A percentile compares a stretch with the other conserved stretches of the same genome.
These are phyloP conservation scores for Acorus gramineus DNA, from an alignment of 106 monocot genomes.

Conservation along the genomic window DNA sequence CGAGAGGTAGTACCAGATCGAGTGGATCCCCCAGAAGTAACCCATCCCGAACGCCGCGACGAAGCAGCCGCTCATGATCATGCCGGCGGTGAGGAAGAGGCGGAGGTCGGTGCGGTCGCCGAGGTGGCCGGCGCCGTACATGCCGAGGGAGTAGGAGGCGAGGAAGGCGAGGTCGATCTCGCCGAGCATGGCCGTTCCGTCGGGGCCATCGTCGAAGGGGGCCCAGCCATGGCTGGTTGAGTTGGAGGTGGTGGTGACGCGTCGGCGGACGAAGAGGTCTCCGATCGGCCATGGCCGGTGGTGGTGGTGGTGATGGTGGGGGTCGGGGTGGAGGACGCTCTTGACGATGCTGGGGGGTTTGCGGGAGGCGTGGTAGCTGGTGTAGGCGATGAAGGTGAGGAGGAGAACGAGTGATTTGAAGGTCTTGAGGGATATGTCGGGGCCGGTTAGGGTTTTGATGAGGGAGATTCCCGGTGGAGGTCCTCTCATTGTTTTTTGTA, in stretches of 20 bases:
- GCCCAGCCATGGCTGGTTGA: conserved; percentile 17
- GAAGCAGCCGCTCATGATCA: conserved; percentile 36
- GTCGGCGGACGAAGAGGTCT: conserved; percentile 4
- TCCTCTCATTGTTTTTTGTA: too few relatives aligned
- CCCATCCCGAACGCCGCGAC: conserved; percentile 38
- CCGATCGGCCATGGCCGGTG: conserved; percentile 11
- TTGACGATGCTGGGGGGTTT: conserved; percentile 26
- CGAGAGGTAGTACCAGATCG: conserved; percentile 23
- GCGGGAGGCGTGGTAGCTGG: neutral
- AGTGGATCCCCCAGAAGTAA: conserved; percentile 31
- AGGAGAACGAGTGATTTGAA: too few relatives aligned
- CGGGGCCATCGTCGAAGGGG: conserved; percentile 26
- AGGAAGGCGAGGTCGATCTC: conserved; percentile 49
- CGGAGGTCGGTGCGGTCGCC: conserved; percentile 43
- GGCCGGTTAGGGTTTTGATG: too few relatives aligned
- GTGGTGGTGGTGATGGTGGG: neutral
- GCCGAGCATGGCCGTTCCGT: conserved; percentile 40
- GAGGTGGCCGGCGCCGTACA: conserved; percentile 43
- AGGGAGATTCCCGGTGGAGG: too few relatives aligned
- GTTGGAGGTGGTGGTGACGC: neutral
- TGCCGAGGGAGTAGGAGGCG: conserved; percentile 38
- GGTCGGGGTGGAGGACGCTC: conserved; percentile 23
- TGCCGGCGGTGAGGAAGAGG: conserved; percentile 33
- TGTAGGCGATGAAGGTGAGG: too few relatives aligned
- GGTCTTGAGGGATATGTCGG: too few relatives aligned